Conservation (phyloP, 1,284 basidiomycete species). For the Sporisorium sorghi region DNA sequence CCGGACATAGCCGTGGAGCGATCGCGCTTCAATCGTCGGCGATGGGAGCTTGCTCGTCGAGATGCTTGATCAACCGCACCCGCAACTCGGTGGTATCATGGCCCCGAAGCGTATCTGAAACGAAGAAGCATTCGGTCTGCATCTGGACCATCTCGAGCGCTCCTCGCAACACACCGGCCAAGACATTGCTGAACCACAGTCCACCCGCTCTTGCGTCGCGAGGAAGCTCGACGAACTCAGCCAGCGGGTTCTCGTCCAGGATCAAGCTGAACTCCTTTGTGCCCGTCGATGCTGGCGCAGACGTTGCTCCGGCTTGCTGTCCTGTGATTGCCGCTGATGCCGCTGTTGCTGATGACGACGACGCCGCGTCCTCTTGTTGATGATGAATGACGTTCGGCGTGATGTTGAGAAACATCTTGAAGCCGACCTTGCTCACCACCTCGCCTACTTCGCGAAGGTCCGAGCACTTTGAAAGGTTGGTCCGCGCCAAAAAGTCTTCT, state of each 20-base stretch:
- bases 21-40: slow-evolving; percentile 66
- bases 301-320: slow-evolving; percentile 12
- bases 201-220: slow-evolving; percentile 80
- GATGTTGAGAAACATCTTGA: slow-evolving; percentile 97
- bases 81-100: slow-evolving; percentile 94
- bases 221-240: slow-evolving; percentile 97
- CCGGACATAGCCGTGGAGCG: neutral
- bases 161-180: slow-evolving; percentile 92
- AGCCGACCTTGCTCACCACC: slow-evolving; percentile 78
- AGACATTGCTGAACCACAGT: slow-evolving; percentile 94
- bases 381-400: slow-evolving; percentile 83
- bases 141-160: slow-evolving; percentile 99
- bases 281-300: slow-evolving; percentile 13
- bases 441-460: slow-evolving; percentile 88
- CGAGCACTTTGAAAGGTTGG: slow-evolving; percentile 76
- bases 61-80: slow-evolving; percentile 86
- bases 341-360: slow-evolving; percentile 21
- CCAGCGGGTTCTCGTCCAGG: slow-evolving; percentile 94
- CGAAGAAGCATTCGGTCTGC: slow-evolving; percentile 89
- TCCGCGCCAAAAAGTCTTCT: slow-evolving; percentile 95
- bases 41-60: slow-evolving; percentile 83
- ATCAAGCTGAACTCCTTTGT: slow-evolving; percentile 79
- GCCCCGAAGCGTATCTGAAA: slow-evolving; percentile 89
- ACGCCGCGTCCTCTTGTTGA: slow-evolving; percentile 51
- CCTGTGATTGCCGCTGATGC: slow-evolving; percentile 12